These are phyloP conservation scores for Blumeriella jaapii DNA, from an alignment of 2,329 filamentous ascomycete genomes.

Conservation along the genomic window DNA sequence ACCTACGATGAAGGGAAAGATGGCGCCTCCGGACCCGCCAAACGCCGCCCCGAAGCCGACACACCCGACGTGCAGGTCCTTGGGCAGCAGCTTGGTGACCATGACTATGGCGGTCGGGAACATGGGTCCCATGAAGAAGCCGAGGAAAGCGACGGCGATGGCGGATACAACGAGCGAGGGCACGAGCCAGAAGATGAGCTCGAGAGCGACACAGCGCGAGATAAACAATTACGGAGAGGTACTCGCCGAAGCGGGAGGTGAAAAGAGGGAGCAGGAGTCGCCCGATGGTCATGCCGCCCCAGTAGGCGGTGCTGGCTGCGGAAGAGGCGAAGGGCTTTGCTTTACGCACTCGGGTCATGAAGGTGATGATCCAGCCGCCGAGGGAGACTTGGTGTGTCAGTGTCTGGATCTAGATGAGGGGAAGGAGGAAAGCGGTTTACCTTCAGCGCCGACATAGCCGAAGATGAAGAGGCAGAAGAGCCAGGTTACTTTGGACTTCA, in stretches of 20 bases:
- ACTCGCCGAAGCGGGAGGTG: constrained; percentile 64
- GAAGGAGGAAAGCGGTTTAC: constrained; percentile 5
- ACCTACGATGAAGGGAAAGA: constrained; percentile 55
- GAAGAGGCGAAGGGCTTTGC: constrained; percentile 61
- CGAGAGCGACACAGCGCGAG: constrained; percentile 50
- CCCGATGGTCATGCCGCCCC: constrained; percentile 70
- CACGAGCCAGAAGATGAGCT: constrained; percentile 72
- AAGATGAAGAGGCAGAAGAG: constrained; percentile 64
- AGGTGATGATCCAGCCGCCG: constrained; percentile 73
- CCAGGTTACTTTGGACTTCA: constrained; percentile 52
- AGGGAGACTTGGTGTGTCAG: constrained; percentile 41
- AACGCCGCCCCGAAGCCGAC: constrained; percentile 74
- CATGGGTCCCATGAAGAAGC: constrained; percentile 70
- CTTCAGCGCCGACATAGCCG: constrained; percentile 66
- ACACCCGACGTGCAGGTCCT: constrained; percentile 62
- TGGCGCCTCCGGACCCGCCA: constrained; percentile 60
- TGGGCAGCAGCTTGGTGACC: constrained; percentile 62
- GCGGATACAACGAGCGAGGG: constrained; percentile 65
- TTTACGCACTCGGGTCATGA: constrained; percentile 70
- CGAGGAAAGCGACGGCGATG: constrained; percentile 58
- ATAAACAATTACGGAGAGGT: constrained; percentile 51
- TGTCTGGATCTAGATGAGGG: background rate
- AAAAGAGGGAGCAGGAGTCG: constrained; percentile 64
- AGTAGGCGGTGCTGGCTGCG: constrained; percentile 69
- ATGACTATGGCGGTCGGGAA: constrained; percentile 67